A percentile compares a stretch with the other conserved stretches of the same genome.
These are phyloP conservation scores for Cubamyces sp. DNA, from an alignment of 768 basidiomycete genomes.

Conservation along the genomic window DNA sequence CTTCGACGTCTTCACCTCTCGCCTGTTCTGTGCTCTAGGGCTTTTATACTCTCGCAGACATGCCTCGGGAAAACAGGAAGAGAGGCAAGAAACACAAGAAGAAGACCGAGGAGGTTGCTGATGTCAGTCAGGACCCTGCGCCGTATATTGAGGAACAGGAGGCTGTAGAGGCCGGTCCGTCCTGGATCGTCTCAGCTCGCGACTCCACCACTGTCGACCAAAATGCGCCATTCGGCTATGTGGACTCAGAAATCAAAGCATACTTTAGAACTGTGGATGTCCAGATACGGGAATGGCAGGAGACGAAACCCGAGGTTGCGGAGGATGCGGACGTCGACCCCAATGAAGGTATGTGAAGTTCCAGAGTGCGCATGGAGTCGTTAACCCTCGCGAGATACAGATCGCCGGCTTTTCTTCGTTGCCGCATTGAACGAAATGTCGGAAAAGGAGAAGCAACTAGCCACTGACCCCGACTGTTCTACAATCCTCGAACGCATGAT, in stretches of 20 bases:
- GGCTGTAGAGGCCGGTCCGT: slow-evolving; percentile 50
- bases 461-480: slow-evolving; percentile 94
- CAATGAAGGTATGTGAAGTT: slow-evolving; percentile 62
- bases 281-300: slow-evolving; percentile 88
- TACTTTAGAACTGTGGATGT: slow-evolving; percentile 90
- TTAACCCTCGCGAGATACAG: slow-evolving; percentile 12
- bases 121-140: slow-evolving; percentile 28
- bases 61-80: slow-evolving; percentile 79
- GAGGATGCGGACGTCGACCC: slow-evolving; percentile 55
- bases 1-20: neutral
- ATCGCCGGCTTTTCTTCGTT: slow-evolving; percentile 29
- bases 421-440: slow-evolving; percentile 83
- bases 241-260: slow-evolving; percentile 89
- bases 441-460: slow-evolving; percentile 85
- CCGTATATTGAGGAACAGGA: slow-evolving; percentile 22
- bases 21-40: neutral
- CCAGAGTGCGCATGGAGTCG: neutral
- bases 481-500: slow-evolving; percentile 86
- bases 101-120: slow-evolving; percentile 36
- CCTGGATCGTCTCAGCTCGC: slow-evolving; percentile 66
- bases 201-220: slow-evolving; percentile 44
- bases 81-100: slow-evolving; percentile 79
- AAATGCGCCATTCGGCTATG: slow-evolving; percentile 88
- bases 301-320: slow-evolving; percentile 48
- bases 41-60: slow-evolving; percentile 31